A percentile compares a stretch with the other conserved stretches of the same genome.
Conservation (phyloP, 371 early-diverging fungal genomes). For the Mortierella sp. region DNA sequence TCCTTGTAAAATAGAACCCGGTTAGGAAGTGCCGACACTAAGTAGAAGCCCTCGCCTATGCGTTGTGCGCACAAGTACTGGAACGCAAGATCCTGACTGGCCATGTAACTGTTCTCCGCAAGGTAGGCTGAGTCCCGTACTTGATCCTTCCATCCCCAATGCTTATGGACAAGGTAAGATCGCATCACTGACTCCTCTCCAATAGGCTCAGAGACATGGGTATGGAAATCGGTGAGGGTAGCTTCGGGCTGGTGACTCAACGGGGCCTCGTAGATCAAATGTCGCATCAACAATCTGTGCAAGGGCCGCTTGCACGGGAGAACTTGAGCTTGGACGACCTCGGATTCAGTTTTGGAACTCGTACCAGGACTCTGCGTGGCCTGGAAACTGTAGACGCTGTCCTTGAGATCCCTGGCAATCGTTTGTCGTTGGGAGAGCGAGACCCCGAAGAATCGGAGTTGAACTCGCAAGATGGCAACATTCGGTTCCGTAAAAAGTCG, state of each 20-base stretch:
- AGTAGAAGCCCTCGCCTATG: slow-evolving; percentile 71
- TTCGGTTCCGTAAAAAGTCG: slow-evolving; percentile 47
- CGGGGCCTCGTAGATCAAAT: slow-evolving; percentile 41
- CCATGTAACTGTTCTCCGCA: slow-evolving; percentile 62
- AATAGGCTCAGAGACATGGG: slow-evolving; percentile 55
- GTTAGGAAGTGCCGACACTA: slow-evolving; percentile 65
- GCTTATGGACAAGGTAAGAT: slow-evolving; percentile 70
- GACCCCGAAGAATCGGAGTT: slow-evolving; percentile 52
- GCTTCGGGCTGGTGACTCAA: slow-evolving; percentile 31
- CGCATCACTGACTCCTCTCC: slow-evolving; percentile 62
- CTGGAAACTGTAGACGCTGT: slow-evolving; percentile 26
- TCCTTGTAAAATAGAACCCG: slow-evolving; percentile 78
- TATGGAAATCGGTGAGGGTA: slow-evolving; percentile 41
- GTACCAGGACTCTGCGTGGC: slow-evolving; percentile 19
- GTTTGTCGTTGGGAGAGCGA: slow-evolving; percentile 21
- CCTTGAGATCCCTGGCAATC: slow-evolving; percentile 19
- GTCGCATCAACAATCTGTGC: slow-evolving; percentile 50
- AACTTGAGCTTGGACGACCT: slow-evolving; percentile 24
- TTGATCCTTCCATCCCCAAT: slow-evolving; percentile 81
- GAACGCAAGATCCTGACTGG: slow-evolving; percentile 76
- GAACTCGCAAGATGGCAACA: slow-evolving; percentile 40
- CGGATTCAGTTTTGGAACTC: slow-evolving; percentile 29
- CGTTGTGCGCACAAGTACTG: slow-evolving; percentile 72
- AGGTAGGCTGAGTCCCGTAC: slow-evolving; percentile 60
- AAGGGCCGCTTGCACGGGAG: slow-evolving; percentile 45